Evolutionary conservation across 768 basidiomycete genomes (phyloP).

Genomic region (Suillus variegatus): DNA sequence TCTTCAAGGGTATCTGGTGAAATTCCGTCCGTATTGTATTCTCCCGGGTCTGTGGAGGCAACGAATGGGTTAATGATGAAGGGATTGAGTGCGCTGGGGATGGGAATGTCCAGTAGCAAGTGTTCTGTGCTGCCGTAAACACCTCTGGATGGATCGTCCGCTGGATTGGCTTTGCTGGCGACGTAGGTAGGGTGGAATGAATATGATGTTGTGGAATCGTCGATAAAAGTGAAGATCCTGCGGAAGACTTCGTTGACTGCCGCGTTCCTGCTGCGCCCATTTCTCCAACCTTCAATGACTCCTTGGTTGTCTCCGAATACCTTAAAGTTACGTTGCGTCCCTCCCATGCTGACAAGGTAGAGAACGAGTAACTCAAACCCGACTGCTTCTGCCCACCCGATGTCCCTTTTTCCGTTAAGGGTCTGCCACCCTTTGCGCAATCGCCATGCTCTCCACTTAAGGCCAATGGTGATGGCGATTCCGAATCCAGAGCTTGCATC

Average conservation of each 20-base stretch:
- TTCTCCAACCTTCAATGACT: neutral
- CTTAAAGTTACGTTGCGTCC: neutral
- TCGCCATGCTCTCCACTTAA: too few species aligned
- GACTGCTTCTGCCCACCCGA: too few species aligned
- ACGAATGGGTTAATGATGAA: neutral
- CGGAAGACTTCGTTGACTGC: neutral
- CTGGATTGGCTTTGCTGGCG: slow-evolving; percentile 5
- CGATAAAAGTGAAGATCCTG: slow-evolving; percentile 12
- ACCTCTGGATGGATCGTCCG: slow-evolving; percentile 10
- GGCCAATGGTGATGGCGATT: slow-evolving; percentile 20
- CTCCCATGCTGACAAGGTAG: too few species aligned
- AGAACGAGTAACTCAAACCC: too few species aligned
- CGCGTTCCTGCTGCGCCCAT: neutral
- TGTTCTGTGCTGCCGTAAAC: neutral
- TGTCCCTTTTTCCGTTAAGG: too few species aligned
- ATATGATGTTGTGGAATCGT: neutral
- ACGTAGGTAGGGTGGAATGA: neutral
- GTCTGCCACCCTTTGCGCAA: too few species aligned
- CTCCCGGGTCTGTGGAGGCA: neutral
- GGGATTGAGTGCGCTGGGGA: slow-evolving; percentile 4
- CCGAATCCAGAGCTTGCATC: slow-evolving; percentile 20
- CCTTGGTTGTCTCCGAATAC: neutral
- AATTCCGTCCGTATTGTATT: neutral
- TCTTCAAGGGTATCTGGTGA: neutral
- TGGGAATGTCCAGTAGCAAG: slow-evolving; percentile 12